These are phyloP conservation scores for Geranium rotundifolium DNA, from an alignment of 345 rosid genomes.

Conservation along the genomic window DNA sequence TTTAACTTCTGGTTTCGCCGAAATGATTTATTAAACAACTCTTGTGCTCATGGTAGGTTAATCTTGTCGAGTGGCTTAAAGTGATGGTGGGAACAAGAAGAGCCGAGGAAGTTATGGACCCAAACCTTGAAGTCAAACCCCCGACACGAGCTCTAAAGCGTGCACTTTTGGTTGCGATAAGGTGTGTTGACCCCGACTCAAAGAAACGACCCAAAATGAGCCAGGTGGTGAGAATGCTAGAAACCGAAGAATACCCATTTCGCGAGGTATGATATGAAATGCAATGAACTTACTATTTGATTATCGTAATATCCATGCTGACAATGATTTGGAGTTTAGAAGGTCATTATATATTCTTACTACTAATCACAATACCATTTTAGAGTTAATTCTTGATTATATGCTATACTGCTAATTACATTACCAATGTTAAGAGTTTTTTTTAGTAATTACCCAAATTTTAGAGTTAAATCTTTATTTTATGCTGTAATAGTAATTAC, in stretches of 20 bases:
- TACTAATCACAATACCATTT: too few relatives aligned
- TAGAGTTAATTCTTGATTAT: too few relatives aligned
- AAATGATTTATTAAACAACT: conserved; percentile 1
- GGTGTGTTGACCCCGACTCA: conserved; percentile 87
- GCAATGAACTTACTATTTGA: too few relatives aligned
- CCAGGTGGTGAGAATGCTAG: conserved; percentile 79
- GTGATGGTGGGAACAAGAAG: conserved; percentile 91
- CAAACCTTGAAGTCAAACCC: conserved; percentile 63
- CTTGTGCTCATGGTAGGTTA: conserved; percentile 39
- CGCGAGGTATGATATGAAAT: conserved; percentile 45
- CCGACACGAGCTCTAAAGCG: conserved; percentile 62
- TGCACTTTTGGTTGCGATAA: conserved; percentile 67
- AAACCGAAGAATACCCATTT: conserved; percentile 69
- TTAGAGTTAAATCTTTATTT: too few relatives aligned
- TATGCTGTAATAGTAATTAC: too few relatives aligned
- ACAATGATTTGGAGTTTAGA: too few relatives aligned
- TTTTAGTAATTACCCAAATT: too few relatives aligned
- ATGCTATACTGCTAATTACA: too few relatives aligned
- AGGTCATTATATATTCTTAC: too few relatives aligned
- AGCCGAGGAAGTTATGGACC: conserved; percentile 89
- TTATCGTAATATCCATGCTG: not conserved
- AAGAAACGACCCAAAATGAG: conserved; percentile 91
- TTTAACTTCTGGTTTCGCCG: not conserved
- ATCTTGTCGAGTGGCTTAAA: conserved; percentile 95
- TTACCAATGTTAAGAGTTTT: too few relatives aligned